Base-by-base conservation (phyloP, 495 filamentous ascomycete genomes). In the Cryomyces minteri region DNA sequence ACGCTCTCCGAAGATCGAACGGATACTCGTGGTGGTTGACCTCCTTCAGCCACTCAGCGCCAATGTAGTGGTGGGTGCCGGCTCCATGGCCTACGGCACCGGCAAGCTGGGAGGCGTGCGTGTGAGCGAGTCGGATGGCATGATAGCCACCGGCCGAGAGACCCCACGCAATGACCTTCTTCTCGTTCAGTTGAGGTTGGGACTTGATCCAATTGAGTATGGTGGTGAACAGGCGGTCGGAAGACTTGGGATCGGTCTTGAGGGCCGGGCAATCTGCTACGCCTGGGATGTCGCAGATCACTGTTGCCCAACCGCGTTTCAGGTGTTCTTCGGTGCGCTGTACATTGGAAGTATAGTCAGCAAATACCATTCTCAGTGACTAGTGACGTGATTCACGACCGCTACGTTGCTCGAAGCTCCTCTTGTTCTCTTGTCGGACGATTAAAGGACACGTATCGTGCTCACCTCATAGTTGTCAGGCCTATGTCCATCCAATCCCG, bases 11-110 rank as follows among this genome's bases (percentile, higher is more conserved):
- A n/a, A 43, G 46, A 32, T 59, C 57, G 58, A 84, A 85, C n/a
- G 82, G 81, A 63, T 88, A 86, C 62, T 85, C 82, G 50, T 82
- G 77, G 31, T 75, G 72, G 46, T 80, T 72, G 0, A 74, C 73
- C 50, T 62, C 66, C 32, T 70, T 65, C 48, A 85, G 53, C 82
- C 82, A 85, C 46, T 74, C 73, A 0, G 51, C 43, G 12, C 67
- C 68, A 51, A 80, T 77, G 54, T 82, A 82, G 51, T 79, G 71
- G 55, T 87, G 82, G 12, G 66, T 67, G 0, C 81, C 82, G 5
- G 79, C 78, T 0, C 81, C 81, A 61, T 85, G 79, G 29, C 79
- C 80, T 9, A 84, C 67, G 31, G 56, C 61, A 0, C 79, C 82
- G 1, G 52, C 53, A 4, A 88, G 54, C 5, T 58, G 48, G 0